Evolutionary conservation across 768 basidiomycete genomes (phyloP), one percentile per base, ranked within the genome.

Genomic region (Butyriboletus loyo): DNA sequence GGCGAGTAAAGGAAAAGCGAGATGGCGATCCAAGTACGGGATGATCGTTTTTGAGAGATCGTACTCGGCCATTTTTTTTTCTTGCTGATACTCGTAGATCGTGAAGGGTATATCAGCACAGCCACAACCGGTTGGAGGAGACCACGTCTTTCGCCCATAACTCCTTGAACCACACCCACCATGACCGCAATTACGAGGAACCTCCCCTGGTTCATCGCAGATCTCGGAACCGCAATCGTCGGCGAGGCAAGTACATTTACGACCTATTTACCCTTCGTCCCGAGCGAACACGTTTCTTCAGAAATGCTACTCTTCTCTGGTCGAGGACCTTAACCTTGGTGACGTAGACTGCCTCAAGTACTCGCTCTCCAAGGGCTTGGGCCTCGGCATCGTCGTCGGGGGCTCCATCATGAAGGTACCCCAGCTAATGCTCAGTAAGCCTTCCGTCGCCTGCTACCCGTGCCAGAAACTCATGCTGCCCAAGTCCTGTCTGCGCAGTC

Each of bases 381-480:
- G 97, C 0, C 72, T 99, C 15, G 96, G 87, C 0, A 95, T 98
- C 46, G 94, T 98, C 38, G 75, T 89, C 1, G 96, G 90, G 37
- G 95, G 95, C 0, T 85, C 87, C 3, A 90, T 99, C 56, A 89
- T 99, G 85, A 99, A 99, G 72, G 81, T 98, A 3, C 96, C 96
- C 1, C 96, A 98, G 67, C 75, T 97, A n/a, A 61, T 90, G 27
- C 79, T 92, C 49, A 91, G 90, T 91, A 60, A 64, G 89, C 49
- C 13, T 8, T 31, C 11, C 31, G 21, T 54, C 17, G 36, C 37
- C 24, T 5, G 15, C 25, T 7, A 24, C 2, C 21, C 14, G 7
- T 15, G 13, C 19, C 46, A 0, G 10, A 30, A 31, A 15, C 46
- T 58, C 19, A 61, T 36, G 7, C 42, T 13, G 6, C 19, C 22